Base-by-base conservation (phyloP, 805 yeast species). In the Alloascoidea hylecoeti region DNA sequence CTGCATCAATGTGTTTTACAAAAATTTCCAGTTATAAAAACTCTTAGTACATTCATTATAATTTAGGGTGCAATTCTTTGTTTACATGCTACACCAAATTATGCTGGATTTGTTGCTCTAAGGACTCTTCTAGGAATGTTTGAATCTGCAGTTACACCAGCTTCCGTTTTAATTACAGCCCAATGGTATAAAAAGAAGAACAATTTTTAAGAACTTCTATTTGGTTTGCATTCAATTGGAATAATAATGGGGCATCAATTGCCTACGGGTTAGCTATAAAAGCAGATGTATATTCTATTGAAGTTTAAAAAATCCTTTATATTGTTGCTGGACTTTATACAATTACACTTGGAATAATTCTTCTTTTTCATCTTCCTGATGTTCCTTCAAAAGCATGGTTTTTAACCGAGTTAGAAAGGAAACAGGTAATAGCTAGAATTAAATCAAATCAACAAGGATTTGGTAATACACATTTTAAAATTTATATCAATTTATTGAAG, bases 61-160 rank as follows among this genome's bases (percentile, higher is more conserved):
- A 34, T 70, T 0, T 79, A 88, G 86, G 85, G 85, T 15, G 47
- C 51, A 18, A 52, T 74, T n/a, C 53, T 75, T 23, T 60, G 70
- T 28, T 56, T 72, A n/a, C 73, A 70, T 43, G 65, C 79, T 2
- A 66, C 76, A 2, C 49, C 61, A 30, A 55, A 49, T 19, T 70
- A 60, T 43, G 57, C 67, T 5, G 67, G 73, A 0, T 61, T 71
- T 38, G 45, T 70, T 17, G 60, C 65, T 5, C 51, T 66, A n/a
- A 58, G 80, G 48, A 63, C 64, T 3, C 45, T 71, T 32, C 50
- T 72, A 17, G 80, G 80, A 12, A 51, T 62, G 41, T 53, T 71
- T 2, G 81, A 74, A 49, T 59, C 71, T 41, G 58, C 65, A 15
- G 65, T 74, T 16, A 66, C 74, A 16, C 81, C 83, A 2, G 68